Evolutionary conservation across 1,139 yeast species (phyloP).

Genomic region (Wickerhamiella pararugosa): DNA sequence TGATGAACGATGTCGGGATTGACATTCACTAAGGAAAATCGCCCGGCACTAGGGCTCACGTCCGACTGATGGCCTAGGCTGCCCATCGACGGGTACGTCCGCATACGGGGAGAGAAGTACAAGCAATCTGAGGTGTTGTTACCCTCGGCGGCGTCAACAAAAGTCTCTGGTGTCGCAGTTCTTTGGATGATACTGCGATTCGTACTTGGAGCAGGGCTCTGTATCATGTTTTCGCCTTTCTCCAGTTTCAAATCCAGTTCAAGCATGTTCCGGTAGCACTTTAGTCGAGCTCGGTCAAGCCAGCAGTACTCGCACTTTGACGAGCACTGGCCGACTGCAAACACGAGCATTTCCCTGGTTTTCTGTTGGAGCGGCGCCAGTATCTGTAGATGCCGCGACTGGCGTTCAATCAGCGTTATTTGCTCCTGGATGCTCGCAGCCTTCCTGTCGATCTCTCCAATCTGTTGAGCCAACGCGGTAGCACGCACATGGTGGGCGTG

Average conservation of each 20-base stretch:
- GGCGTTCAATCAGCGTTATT: conserved; percentile 26
- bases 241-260: conserved; percentile 22
- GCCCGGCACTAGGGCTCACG: not conserved
- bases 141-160: too few relatives aligned
- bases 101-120: too few relatives aligned
- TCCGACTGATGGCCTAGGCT: too few relatives aligned
- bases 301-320: conserved; percentile 40
- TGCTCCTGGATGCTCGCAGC: conserved; percentile 15
- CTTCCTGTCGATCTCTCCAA: conserved; percentile 12
- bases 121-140: too few relatives aligned
- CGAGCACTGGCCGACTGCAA: conserved; percentile 33
- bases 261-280: conserved; percentile 30
- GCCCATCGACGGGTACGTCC: too few relatives aligned
- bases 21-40: conserved; percentile 2
- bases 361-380: conserved; percentile 39
- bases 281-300: conserved; percentile 34
- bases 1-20: conserved; percentile 4
- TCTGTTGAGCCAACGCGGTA: conserved; percentile 1
- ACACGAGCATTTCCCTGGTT: conserved; percentile 34
- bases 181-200: too few relatives aligned
- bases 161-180: too few relatives aligned
- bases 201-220: too few relatives aligned
- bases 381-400: conserved; percentile 28
- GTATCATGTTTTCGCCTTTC: conserved; percentile 6
- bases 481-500: not conserved